These are phyloP conservation scores for Rhodosporidiobolus sp. DNA, from an alignment of 768 basidiomycete species.

Conservation along the genomic window DNA sequence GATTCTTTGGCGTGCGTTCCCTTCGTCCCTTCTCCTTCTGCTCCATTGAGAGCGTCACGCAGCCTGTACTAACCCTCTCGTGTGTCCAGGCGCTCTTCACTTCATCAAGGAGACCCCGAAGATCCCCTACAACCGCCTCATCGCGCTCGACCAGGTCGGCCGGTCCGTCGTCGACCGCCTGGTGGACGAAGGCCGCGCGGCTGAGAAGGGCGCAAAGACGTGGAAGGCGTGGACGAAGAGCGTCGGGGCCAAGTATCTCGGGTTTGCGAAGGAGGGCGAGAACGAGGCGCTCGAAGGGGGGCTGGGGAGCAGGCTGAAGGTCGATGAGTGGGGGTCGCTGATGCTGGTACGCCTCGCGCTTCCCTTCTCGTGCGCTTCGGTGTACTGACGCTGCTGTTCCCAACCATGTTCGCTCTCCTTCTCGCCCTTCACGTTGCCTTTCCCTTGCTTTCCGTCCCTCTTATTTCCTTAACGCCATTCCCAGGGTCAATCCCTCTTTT, in stretches of 20 bases:
- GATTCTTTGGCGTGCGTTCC: constrained; percentile 27
- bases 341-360: constrained; percentile 15
- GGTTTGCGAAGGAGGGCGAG: neutral
- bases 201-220: neutral
- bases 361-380: no score
- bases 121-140: constrained; percentile 21
- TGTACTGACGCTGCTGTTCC: no score
- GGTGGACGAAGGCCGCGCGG: constrained; percentile 13
- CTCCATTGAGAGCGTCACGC: neutral
- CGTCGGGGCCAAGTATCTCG: constrained; percentile 4
- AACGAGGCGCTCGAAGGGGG: neutral
- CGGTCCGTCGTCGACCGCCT: constrained; percentile 24
- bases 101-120: constrained; percentile 12
- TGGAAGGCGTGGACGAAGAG: constrained; percentile 19
- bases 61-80: neutral
- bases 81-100: constrained; percentile 19
- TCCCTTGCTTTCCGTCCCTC: neutral
- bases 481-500: constrained; percentile 17
- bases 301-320: neutral
- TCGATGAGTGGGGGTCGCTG: constrained; percentile 29
- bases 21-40: no score
- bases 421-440: neutral
- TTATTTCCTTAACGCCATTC: neutral
- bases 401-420: neutral
- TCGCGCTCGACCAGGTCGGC: constrained; percentile 31